Percentiles rank a stretch among this genome's conserved stretches.
Evolutionary conservation across 768 basidiomycete species (phyloP).

Genomic region (Fomitopsis pulvina): DNA sequence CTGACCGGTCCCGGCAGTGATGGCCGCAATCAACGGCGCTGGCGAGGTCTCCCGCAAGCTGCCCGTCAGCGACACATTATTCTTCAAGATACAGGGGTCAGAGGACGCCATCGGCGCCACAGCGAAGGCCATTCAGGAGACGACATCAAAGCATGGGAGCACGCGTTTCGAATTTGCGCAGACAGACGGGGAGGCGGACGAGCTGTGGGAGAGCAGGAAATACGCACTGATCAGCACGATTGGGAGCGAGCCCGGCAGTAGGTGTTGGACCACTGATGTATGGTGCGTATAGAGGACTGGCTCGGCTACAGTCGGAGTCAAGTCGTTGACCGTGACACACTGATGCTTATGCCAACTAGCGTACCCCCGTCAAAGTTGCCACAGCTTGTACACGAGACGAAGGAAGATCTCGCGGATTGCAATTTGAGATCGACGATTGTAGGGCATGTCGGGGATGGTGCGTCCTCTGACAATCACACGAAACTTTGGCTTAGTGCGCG

Average conservation of each 20-base stretch:
- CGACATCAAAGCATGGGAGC: slow-evolving; percentile 63
- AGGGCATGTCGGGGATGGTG: slow-evolving; percentile 73
- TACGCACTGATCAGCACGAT: slow-evolving; percentile 54
- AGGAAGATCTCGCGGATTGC: slow-evolving; percentile 52
- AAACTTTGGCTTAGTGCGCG: neutral
- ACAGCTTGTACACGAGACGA: slow-evolving; percentile 60
- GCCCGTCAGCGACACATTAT: slow-evolving; percentile 61
- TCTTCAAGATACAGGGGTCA: slow-evolving; percentile 80
- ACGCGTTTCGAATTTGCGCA: slow-evolving; percentile 61
- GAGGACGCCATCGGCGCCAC: slow-evolving; percentile 29
- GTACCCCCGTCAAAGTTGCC: slow-evolving; percentile 64
- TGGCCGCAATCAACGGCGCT: slow-evolving; percentile 53
- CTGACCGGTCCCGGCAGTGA: slow-evolving; percentile 37
- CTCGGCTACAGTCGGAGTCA: neutral
- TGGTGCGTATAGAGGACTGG: slow-evolving; percentile 37
- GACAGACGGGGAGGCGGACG: slow-evolving; percentile 55
- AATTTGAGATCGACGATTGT: slow-evolving; percentile 62
- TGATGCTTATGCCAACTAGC: slow-evolving; percentile 17
- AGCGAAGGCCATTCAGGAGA: slow-evolving; percentile 50
- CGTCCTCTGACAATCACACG: slow-evolving; percentile 18
- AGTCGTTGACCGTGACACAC: neutral
- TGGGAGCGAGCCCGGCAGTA: slow-evolving; percentile 48
- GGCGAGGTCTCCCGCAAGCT: slow-evolving; percentile 50
- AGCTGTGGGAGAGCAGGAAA: slow-evolving; percentile 72
- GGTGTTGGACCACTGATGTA: slow-evolving; percentile 71